Conservation (phyloP, 768 basidiomycete genomes). For the Leucogyrophana mollusca region DNA sequence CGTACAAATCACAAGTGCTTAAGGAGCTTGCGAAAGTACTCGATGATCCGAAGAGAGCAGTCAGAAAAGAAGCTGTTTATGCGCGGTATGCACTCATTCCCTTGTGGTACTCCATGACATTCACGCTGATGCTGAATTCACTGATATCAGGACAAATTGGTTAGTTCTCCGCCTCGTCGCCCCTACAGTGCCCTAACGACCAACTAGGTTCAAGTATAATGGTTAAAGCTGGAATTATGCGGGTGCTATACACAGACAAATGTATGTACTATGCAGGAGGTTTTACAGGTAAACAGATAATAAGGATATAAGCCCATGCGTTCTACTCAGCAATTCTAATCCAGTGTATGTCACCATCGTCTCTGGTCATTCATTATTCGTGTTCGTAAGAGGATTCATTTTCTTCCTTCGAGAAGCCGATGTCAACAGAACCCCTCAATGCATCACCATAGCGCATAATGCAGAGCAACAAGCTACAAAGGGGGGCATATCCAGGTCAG, state of each 20-base stretch:
- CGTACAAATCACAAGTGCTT: constrained; percentile 70
- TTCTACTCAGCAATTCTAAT: too few relatives aligned
- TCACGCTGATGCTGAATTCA: not conserved
- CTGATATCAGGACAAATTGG: constrained; percentile 53
- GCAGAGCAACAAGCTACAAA: constrained; percentile 31
- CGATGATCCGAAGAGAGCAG: constrained; percentile 86
- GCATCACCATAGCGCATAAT: constrained; percentile 50
- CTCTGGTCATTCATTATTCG: too few relatives aligned
- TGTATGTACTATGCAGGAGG: too few relatives aligned
- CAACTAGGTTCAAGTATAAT: constrained; percentile 56
- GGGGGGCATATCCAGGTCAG: not conserved
- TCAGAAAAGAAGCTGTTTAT: constrained; percentile 88
- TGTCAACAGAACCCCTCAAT: constrained; percentile 49
- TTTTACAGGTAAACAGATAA: too few relatives aligned
- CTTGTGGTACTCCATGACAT: too few relatives aligned
- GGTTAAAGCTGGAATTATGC: constrained; percentile 28
- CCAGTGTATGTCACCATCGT: too few relatives aligned
- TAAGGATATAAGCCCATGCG: too few relatives aligned
- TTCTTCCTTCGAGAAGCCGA: constrained; percentile 31
- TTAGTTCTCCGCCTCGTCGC: too few relatives aligned
- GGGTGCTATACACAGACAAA: too few relatives aligned
- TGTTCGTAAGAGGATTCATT: too few relatives aligned
- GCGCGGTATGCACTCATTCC: constrained; percentile 44
- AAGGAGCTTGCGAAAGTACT: constrained; percentile 71
- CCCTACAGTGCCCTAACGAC: constrained; percentile 14